Conservation (phyloP, 345 rosid genomes). For the Carallia brachiata region DNA sequence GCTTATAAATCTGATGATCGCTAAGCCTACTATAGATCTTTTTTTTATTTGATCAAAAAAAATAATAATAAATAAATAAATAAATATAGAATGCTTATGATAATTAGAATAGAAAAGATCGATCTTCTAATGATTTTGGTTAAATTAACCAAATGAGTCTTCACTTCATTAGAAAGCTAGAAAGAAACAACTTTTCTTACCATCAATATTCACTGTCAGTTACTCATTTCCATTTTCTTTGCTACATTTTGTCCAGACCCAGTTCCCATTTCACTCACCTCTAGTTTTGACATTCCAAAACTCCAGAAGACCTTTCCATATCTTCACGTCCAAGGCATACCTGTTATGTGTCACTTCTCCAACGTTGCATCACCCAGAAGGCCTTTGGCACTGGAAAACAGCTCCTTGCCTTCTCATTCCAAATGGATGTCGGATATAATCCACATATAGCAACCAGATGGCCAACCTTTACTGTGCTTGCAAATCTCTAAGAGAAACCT, state of each 20-base stretch:
- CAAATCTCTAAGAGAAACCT: constrained; percentile 24
- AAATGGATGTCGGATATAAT: no score
- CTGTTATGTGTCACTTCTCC: constrained; percentile 14
- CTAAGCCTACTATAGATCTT: no score
- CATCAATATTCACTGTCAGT: no score
- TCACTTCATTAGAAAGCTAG: no score
- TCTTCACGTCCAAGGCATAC: neutral
- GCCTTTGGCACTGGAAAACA: constrained; percentile 25
- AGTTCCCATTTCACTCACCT: neutral
- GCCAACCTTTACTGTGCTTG: constrained; percentile 28
- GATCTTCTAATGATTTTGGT: no score
- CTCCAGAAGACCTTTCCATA: neutral
- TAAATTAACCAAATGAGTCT: no score
- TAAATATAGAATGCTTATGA: no score
- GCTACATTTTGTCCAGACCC: neutral
- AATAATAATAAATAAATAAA: no score
- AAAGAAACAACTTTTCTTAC: no score
- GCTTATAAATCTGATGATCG: no score
- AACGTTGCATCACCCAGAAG: constrained; percentile 26
- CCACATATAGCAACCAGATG: constrained; percentile 14
- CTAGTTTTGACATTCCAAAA: neutral
- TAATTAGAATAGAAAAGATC: no score
- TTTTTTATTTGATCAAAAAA: no score
- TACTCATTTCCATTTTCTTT: neutral
- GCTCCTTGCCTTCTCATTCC: constrained; percentile 25